These are phyloP conservation scores for Fusarium tupiense DNA, from an alignment of 2,329 filamentous ascomycete species.

Conservation along the genomic window DNA sequence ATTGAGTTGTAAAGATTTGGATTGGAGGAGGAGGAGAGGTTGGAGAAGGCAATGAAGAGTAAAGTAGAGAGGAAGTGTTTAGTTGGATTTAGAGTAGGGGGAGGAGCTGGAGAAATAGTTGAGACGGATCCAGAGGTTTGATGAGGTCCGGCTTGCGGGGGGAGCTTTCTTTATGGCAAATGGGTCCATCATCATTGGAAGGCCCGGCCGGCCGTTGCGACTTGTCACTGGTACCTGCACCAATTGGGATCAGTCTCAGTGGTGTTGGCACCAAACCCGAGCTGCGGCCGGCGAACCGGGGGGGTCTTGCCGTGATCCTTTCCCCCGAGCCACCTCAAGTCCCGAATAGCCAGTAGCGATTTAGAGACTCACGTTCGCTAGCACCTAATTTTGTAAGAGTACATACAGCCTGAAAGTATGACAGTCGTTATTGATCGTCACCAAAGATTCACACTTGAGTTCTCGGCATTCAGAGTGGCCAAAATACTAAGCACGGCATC, in stretches of 20 bases:
- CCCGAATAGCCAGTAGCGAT: slow-evolving; percentile 37
- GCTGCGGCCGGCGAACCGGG: slow-evolving; percentile 44
- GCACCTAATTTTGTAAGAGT: neutral
- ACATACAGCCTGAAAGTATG: neutral
- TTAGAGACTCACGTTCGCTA: slow-evolving; percentile 20
- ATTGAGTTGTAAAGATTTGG: slow-evolving; percentile 4
- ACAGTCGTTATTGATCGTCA: slow-evolving; percentile 22
- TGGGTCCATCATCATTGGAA: slow-evolving; percentile 38
- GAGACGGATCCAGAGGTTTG: slow-evolving; percentile 33
- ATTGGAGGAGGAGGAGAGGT: neutral
- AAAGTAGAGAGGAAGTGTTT: slow-evolving; percentile 5
- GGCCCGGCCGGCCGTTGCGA: slow-evolving; percentile 22
- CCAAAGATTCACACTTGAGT: slow-evolving; percentile 5
- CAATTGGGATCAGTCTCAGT: slow-evolving; percentile 13
- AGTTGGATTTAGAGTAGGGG: slow-evolving; percentile 9
- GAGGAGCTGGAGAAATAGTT: slow-evolving; percentile 27
- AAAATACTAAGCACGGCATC: slow-evolving; percentile 3
- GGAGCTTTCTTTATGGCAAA: slow-evolving; percentile 45
- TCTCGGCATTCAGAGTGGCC: slow-evolving; percentile 27
- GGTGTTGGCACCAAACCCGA: slow-evolving; percentile 16
- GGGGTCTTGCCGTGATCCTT: slow-evolving; percentile 43
- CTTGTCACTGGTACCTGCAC: slow-evolving; percentile 41
- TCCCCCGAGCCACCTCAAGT: slow-evolving; percentile 41
- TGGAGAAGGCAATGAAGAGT: slow-evolving; percentile 1
- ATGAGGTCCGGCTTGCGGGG: slow-evolving; percentile 38